Evolutionary conservation across 2,329 filamentous ascomycete species (phyloP).

Genomic region (Remersonia thermophila): DNA sequence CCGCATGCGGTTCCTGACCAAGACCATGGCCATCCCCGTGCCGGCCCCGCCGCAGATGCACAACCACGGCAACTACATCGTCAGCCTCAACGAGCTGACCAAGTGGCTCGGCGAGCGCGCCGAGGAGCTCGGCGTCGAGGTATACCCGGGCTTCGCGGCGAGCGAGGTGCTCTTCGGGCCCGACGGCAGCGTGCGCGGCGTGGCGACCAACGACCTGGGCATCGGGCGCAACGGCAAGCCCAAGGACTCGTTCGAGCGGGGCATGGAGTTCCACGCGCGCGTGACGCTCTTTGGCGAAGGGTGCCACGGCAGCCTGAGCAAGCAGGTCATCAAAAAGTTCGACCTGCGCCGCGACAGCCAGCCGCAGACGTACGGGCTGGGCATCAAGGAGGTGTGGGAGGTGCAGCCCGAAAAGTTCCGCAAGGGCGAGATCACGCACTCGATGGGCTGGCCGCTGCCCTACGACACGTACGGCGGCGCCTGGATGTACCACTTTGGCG

Average conservation of each 20-base stretch:
- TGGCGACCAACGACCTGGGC: conserved; percentile 91
- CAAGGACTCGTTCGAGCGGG: conserved; percentile 84
- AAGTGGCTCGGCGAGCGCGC: conserved; percentile 94
- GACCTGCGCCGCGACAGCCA: conserved; percentile 80
- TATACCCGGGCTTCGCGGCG: conserved; percentile 92
- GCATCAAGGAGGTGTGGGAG: conserved; percentile 97
- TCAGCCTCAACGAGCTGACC: conserved; percentile 86
- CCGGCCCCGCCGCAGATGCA: conserved; percentile 94
- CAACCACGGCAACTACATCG: conserved; percentile 95
- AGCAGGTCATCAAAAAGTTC: conserved; percentile 90
- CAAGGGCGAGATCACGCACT: conserved; percentile 74
- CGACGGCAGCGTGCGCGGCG: conserved; percentile 82
- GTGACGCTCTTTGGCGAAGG: conserved; percentile 90
- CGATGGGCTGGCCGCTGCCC: conserved; percentile 83
- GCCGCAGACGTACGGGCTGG: conserved; percentile 88
- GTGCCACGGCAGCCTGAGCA: conserved; percentile 88
- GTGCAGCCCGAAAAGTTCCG: conserved; percentile 85
- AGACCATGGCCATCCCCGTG: conserved; percentile 63
- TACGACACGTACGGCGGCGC: conserved; percentile 87
- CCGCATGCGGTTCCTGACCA: conserved; percentile 88
- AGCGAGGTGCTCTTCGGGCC: conserved; percentile 79
- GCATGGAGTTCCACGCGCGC: conserved; percentile 94
- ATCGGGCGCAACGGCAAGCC: conserved; percentile 69
- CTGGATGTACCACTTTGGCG: conserved; percentile 99
- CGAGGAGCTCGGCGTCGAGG: conserved; percentile 91